Base-by-base conservation (phyloP, 768 basidiomycete species). In the Termitomyces sp. region DNA sequence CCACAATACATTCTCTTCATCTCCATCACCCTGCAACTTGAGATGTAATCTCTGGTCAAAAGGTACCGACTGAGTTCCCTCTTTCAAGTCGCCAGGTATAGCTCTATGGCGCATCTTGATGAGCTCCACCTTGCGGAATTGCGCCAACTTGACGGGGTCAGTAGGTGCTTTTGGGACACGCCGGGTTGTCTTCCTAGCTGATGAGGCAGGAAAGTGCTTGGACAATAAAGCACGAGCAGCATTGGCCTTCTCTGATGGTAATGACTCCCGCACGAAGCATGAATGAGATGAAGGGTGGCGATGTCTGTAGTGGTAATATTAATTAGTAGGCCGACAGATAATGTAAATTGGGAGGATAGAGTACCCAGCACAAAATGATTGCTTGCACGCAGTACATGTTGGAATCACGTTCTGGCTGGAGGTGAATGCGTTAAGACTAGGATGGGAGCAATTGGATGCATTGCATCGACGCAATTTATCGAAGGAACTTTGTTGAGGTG, bases 91-190 rank as follows among this genome's bases (percentile, higher is more conserved):
- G 8, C 75, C 83, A 3, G 89, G 82, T 42, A 74, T 63, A 12
- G 92, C 92, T 39, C 75, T 78, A 67, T 88, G 89, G 54, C 86
- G 84, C 79, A 93, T 81, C 66, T 84, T 89, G 81, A 93, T 89
- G 5, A 86, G 66, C 64, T 86, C 82, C 18, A 91, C 67, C 63
- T 82, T 84, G 56, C 79, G 78, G 58, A 78, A 69, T 60, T 84
- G 81, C 1, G 79, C 82, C 22, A 80, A 67, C 62, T 85, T 85
- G 54, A 73, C 76, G 8, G 84, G 79, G 63, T 85, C 81, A 13
- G 74, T 76, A 6, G 81, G 77, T 39, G 68, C 63, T 60, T 76
- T 76, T 36, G 57, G 61, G 27, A 55, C 59, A 51, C 64, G 68
- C n/a, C 63, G 71, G 10, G 60, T 43, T 30, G 65, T 18, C 54